A percentile compares a stretch with the other conserved stretches of the same genome.
These are phyloP conservation scores for Aspergillus sp. DNA, from an alignment of 2,329 filamentous ascomycete species.

Conservation along the genomic window DNA sequence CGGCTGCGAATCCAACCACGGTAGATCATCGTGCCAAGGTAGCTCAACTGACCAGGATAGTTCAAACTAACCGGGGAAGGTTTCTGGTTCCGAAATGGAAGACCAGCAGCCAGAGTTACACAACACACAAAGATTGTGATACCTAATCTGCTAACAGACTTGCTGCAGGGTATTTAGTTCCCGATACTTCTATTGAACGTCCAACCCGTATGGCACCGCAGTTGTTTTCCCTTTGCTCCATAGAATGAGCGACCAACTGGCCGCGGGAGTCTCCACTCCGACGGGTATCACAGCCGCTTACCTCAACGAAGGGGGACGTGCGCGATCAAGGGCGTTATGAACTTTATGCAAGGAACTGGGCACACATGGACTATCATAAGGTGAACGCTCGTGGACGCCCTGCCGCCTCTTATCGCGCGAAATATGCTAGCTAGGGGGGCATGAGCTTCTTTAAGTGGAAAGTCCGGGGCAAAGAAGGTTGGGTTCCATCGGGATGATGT, in stretches of 20 bases:
- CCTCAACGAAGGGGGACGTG: slow-evolving; percentile 1
- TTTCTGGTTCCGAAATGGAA: no score
- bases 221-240: neutral
- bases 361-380: neutral
- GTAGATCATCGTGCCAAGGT: no score
- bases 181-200: neutral
- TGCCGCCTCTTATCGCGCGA: neutral
- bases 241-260: neutral
- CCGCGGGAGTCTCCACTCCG: neutral
- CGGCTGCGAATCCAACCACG: no score
- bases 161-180: no score
- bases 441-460: neutral
- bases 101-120: no score
- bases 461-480: slow-evolving; percentile 1
- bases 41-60: no score
- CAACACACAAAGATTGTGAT: no score
- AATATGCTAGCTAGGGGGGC: neutral
- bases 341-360: neutral
- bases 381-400: neutral
- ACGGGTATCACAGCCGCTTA: neutral
- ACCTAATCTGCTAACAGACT: no score
- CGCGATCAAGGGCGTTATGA: neutral
- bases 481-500: neutral
- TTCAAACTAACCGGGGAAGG: no score
- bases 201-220: neutral